phyloP scores from a whole-genome alignment of 2,329 filamentous ascomycete genomes.

The Pyrenochaeta sp. region DNA sequence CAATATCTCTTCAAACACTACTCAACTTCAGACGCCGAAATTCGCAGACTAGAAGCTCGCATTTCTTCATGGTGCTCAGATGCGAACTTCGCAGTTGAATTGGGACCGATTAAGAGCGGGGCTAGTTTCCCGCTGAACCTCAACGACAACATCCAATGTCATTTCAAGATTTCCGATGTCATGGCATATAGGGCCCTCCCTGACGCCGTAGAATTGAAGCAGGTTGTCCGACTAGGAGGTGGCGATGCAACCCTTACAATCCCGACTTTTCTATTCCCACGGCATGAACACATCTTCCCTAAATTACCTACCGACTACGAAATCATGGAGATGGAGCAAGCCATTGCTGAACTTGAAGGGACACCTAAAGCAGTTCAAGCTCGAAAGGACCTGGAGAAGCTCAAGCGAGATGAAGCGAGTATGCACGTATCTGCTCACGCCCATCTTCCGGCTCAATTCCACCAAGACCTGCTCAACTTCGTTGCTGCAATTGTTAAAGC shows the following conservation, averaged over 20 bases:
- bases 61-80: conserved; percentile 61
- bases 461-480: conserved; percentile 63
- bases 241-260: conserved; percentile 60
- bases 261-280: conserved; percentile 61
- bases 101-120: conserved; percentile 55
- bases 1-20: conserved; percentile 62
- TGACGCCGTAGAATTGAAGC: conserved; percentile 53
- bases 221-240: conserved; percentile 61
- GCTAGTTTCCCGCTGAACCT: conserved; percentile 60
- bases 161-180: conserved; percentile 58
- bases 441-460: conserved; percentile 59
- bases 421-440: conserved; percentile 60
- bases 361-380: conserved; percentile 54
- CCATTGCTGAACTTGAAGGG: conserved; percentile 54
- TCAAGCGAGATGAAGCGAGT: conserved; percentile 58
- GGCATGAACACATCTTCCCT: conserved; percentile 64
- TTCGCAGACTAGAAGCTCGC: conserved; percentile 56
- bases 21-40: conserved; percentile 53
- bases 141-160: conserved; percentile 57
- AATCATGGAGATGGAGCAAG: conserved; percentile 44
- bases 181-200: conserved; percentile 60
- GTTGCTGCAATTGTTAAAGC: conserved; percentile 65
- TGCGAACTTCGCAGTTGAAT: conserved; percentile 62
- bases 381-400: conserved; percentile 51
- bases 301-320: conserved; percentile 47